Evolutionary conservation across 345 rosid genomes (phyloP).

Genomic region (Populus euphratica): DNA sequence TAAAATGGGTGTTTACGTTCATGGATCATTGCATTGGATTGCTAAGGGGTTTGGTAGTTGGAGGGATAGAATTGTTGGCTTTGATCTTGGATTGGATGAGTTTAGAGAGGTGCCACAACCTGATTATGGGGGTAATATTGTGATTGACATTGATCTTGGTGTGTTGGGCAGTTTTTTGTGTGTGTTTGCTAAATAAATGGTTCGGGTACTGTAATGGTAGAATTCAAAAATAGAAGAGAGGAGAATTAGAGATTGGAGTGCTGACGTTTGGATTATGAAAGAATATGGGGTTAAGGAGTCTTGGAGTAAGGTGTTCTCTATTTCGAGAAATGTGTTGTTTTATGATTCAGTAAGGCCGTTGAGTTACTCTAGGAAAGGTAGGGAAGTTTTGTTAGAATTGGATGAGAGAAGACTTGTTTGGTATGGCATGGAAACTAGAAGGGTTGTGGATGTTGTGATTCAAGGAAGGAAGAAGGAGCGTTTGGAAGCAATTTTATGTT

Average conservation of each 20-base stretch:
- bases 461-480: not conserved
- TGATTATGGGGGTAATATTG: not conserved
- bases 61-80: not conserved
- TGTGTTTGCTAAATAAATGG: not conserved
- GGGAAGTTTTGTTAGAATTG: not conserved
- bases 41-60: not conserved
- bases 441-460: not conserved
- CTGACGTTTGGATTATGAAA: constrained; percentile 6
- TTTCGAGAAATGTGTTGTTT: not conserved
- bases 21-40: not conserved
- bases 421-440: not conserved
- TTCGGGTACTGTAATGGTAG: too few species aligned
- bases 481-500: not conserved
- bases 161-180: not conserved
- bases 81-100: not conserved
- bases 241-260: not conserved
- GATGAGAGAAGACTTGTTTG: not conserved
- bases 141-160: not conserved
- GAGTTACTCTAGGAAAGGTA: not conserved
- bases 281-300: not conserved
- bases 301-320: constrained; percentile 4
- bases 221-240: too few species aligned
- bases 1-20: not conserved
- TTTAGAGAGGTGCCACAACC: not conserved
- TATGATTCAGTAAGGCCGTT: not conserved